phyloP scores from a whole-genome alignment of 345 rosid genomes.

The Moricandia moricandioides region DNA sequence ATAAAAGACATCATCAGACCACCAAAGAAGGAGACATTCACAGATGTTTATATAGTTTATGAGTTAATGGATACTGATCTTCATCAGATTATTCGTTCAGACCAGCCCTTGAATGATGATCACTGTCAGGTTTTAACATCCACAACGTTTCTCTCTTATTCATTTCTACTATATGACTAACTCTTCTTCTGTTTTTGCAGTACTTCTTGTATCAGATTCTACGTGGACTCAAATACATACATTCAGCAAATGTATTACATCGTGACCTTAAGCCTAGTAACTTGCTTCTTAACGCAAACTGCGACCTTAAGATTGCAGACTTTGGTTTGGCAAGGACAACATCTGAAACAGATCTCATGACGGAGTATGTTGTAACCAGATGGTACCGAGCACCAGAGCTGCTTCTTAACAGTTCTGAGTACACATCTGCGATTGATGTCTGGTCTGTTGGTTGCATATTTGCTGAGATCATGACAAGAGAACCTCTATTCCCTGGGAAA shows the following conservation, averaged over 20 bases:
- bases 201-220: slow-evolving; percentile 58
- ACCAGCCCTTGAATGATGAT: slow-evolving; percentile 48
- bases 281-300: slow-evolving; percentile 51
- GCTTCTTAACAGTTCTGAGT: slow-evolving; percentile 55
- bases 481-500: slow-evolving; percentile 58
- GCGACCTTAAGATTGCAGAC: slow-evolving; percentile 59
- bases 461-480: slow-evolving; percentile 52
- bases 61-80: slow-evolving; percentile 67
- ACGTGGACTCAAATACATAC: slow-evolving; percentile 60
- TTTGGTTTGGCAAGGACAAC: slow-evolving; percentile 64
- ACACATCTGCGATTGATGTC: slow-evolving; percentile 61
- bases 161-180: neutral
- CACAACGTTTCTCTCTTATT: neutral
- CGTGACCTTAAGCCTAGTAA: slow-evolving; percentile 65
- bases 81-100: slow-evolving; percentile 58
- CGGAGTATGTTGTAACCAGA: slow-evolving; percentile 62
- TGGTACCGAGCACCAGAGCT: slow-evolving; percentile 67
- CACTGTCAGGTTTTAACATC: slow-evolving; percentile 52
- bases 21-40: slow-evolving; percentile 47
- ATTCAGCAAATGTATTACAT: slow-evolving; percentile 59
- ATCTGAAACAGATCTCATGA: slow-evolving; percentile 61
- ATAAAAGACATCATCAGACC: slow-evolving; percentile 56
- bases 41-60: slow-evolving; percentile 57
- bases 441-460: slow-evolving; percentile 71
- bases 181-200: slow-evolving; percentile 37